These are phyloP conservation scores for Cairneyella variabilis DNA, from an alignment of 495 filamentous ascomycete genomes.

Conservation along the genomic window DNA sequence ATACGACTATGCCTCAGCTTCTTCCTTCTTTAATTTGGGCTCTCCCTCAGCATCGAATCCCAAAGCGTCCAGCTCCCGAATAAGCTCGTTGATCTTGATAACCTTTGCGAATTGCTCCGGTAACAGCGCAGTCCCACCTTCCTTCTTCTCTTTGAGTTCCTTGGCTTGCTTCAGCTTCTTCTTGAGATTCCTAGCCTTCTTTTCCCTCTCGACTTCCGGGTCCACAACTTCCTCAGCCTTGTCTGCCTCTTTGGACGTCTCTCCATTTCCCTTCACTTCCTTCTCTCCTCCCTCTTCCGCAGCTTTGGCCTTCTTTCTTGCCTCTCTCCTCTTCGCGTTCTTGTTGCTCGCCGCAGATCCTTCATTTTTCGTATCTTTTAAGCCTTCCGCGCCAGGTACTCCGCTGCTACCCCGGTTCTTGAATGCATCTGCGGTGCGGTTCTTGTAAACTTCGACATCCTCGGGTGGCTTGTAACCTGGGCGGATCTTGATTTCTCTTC, in stretches of 20 bases:
- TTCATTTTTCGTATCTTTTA: slow-evolving; percentile 49
- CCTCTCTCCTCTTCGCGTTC: slow-evolving; percentile 90
- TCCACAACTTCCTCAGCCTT: slow-evolving; percentile 45
- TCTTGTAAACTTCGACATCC: slow-evolving; percentile 95
- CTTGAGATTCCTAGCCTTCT: slow-evolving; percentile 86
- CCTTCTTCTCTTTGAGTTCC: slow-evolving; percentile 87
- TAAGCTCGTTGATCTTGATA: slow-evolving; percentile 91
- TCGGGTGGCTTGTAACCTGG: slow-evolving; percentile 94
- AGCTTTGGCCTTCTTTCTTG: slow-evolving; percentile 81
- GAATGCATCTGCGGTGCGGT: slow-evolving; percentile 80
- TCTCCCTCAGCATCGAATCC: slow-evolving; percentile 71
- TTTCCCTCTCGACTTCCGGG: slow-evolving; percentile 77
- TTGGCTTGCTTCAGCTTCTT: slow-evolving; percentile 95
- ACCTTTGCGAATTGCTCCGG: slow-evolving; percentile 98
- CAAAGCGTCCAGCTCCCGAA: slow-evolving; percentile 79
- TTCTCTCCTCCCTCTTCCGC: slow-evolving; percentile 35
- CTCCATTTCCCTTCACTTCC: slow-evolving; percentile 28
- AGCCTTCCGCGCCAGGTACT: slow-evolving; percentile 73
- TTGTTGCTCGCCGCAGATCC: slow-evolving; percentile 63
- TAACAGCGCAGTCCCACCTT: slow-evolving; percentile 72
- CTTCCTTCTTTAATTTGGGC: slow-evolving; percentile 16
- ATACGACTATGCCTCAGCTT: too few species aligned
- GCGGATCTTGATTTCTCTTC: slow-evolving; percentile 88
- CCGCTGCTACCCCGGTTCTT: slow-evolving; percentile 74
- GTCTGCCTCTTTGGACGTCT: slow-evolving; percentile 26